Conservation (phyloP, 352 stramenopile species). For the Aphanomyces invadans region DNA sequence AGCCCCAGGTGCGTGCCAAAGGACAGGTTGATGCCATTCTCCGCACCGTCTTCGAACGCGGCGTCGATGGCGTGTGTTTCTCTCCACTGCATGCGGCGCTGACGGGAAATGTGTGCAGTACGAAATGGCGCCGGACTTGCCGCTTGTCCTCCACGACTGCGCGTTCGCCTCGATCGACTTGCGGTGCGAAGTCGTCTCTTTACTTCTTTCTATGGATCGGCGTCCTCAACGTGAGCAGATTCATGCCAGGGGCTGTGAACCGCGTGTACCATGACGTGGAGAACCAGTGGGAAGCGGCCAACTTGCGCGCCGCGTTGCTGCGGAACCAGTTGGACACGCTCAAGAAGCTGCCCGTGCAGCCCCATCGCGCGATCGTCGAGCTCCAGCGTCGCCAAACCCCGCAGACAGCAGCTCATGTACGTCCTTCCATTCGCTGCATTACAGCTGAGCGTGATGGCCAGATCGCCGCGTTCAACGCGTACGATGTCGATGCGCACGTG, state of each 20-base stretch:
- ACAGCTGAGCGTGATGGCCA: constrained; percentile 23
- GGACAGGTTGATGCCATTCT: background rate
- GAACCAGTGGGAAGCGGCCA: constrained; percentile 76
- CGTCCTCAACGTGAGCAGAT: constrained; percentile 31
- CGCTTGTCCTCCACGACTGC: constrained; percentile 97
- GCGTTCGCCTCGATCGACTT: constrained; percentile 86
- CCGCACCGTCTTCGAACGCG: too few species aligned
- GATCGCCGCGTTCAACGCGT: constrained; percentile 36
- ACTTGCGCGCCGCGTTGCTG: constrained; percentile 61
- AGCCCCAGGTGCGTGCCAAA: constrained; percentile 43
- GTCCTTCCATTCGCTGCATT: constrained; percentile 51
- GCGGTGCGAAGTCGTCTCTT: constrained; percentile 35
- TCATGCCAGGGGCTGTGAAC: constrained; percentile 66
- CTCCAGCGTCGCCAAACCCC: constrained; percentile 57
- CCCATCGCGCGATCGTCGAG: constrained; percentile 42
- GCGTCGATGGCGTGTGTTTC: too few species aligned
- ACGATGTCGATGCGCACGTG: constrained; percentile 27
- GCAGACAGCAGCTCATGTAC: constrained; percentile 32
- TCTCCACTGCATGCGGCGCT: too few species aligned
- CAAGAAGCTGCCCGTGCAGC: constrained; percentile 38
- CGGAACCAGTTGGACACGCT: constrained; percentile 63
- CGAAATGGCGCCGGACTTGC: constrained; percentile 90
- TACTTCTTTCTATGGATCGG: too few species aligned
- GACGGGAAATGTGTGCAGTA: too few species aligned
- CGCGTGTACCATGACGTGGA: constrained; percentile 76